Percentiles rank a stretch among this genome's conserved stretches.
Evolutionary conservation across 306 rosid genomes (phyloP).

Genomic region (Herpetospermum pedunculosum): DNA sequence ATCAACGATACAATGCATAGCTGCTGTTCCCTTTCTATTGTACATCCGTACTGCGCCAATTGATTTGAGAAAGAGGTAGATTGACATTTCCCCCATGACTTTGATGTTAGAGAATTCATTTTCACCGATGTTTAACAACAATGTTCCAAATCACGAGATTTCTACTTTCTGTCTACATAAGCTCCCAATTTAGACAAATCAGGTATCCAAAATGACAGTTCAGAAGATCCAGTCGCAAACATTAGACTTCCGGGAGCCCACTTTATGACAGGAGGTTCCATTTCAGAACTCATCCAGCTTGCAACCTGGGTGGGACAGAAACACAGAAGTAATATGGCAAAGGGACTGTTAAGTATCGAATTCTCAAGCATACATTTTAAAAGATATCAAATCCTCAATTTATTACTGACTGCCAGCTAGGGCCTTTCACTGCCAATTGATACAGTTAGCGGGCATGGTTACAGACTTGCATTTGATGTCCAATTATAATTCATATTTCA

Average conservation of each 20-base stretch:
- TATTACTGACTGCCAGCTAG: not conserved
- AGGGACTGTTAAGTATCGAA: not conserved
- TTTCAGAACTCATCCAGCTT: conserved; percentile 87
- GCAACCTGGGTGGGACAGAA: conserved; percentile 40
- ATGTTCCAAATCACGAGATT: not conserved
- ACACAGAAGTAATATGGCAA: not conserved
- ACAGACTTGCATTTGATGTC: not conserved
- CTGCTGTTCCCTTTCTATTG: not conserved
- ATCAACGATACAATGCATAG: not conserved
- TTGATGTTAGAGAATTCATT: not conserved
- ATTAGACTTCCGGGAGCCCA: conserved; percentile 94
- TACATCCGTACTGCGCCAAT: not conserved
- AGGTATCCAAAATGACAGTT: conserved; percentile 84
- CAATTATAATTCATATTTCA: not conserved
- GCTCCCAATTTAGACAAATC: conserved; percentile 88
- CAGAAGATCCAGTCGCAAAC: conserved; percentile 90
- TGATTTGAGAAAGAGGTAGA: not conserved
- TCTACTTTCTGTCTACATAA: conserved; percentile 70
- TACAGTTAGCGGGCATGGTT: not conserved
- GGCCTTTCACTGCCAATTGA: not conserved
- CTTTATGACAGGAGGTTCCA: conserved; percentile 78
- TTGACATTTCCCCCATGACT: not conserved
- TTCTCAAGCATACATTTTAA: not conserved
- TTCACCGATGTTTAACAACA: not conserved
- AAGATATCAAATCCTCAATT: not conserved